Base-by-base conservation (phyloP, 176 grass and related monocot genomes). In the Leersia perrieri region DNA sequence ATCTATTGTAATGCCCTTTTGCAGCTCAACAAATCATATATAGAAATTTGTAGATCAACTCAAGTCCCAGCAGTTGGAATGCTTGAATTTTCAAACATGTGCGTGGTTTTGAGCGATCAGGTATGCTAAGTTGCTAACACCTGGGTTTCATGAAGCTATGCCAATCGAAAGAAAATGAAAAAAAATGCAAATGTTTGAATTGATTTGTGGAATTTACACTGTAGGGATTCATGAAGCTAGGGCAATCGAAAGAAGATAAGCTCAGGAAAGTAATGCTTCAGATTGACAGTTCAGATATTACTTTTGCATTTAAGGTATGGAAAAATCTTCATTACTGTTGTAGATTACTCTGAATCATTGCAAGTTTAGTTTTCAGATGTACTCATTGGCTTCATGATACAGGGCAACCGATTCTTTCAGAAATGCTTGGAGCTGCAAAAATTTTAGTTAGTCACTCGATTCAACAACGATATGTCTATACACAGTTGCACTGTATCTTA, bases 71-170 rank as follows among this genome's bases (percentile, higher is more conserved):
- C 88, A 70, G 84, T 91, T 38, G 96, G 90, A 61, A 92, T 86
- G 70, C 85, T 86, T 69, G 92, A 99, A 82, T 99, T 99, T 88
- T 87, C 79, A 30, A 90, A 90, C 64, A 88, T 99, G 90, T 99
- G 96, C 76, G 89, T 83, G 86, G 91, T 87, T 73, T 84, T 99
- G 27, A 91, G 86, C 0, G 92, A 99, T 82, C 96, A 95, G 96
- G 96, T 99, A 75, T 30, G 79, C 40, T 75, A 68, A 63, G 95
- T 72, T 30, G 79, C 40, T 75, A 68, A 63, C 64, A 78, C 41
- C 25, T 15, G 29, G 4, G 60, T 5, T 60, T 61, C 34, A 41
- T 41, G 5, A 22, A 53, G 7, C 20, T 6, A 65, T 23, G 80
- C 58, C 65, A 60, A 33, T 34, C 73, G 11, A 44, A 74, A 66